Evolutionary conservation across 331 rosid species (phyloP), one percentile per base, ranked within the genome.

Genomic region (Malus hybrid): DNA sequence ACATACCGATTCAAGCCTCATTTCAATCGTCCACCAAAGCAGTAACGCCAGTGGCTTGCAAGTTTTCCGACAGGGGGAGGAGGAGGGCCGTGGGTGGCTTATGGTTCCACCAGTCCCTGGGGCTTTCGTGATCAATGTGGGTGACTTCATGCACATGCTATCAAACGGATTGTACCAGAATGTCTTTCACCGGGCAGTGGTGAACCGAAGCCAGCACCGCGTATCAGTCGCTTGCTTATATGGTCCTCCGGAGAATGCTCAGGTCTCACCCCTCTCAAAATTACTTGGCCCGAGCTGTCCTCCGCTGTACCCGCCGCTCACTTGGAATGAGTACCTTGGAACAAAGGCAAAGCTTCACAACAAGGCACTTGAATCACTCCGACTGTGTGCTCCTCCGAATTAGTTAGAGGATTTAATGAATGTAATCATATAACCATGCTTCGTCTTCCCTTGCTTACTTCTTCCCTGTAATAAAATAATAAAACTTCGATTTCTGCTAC

Each of bases 301-400:
- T 4, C 88, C 93, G 0, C 78, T 89, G 6, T 91, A 93, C 70
- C 75, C 88, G 65, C 22, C 97, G 19, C 88, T 93, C 64, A 89
- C 98, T 22, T 93, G 98, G 98, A 84, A 73, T 6, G 97, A 93
- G 76, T 93, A 91, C 82, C 92, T 93, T 56, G 87, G 93, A 46
- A 81, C 76, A 10, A 93, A 88, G 80, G 97, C 97, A 44, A 87
- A 87, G 76, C 85, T 89, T 75, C 88, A 91, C 83, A 80, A 93
- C 54, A 76, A 88, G 46, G 95, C 97, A 31, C 95, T 93, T 7
- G 84, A 93, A 0, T 74, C 77, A 2, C 85, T 93, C 42, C 84
- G 84, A 19, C 73, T 90, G 22, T 86, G 84, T 50, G n/a, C 19
- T 50, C 56, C 56, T 50, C 56, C 0, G 7, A 50, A 15, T 50